Percentiles rank a stretch among this genome's conserved stretches.
phyloP scores from a whole-genome alignment of 371 early-diverging fungal genomes.

The Nematocida sp. region DNA sequence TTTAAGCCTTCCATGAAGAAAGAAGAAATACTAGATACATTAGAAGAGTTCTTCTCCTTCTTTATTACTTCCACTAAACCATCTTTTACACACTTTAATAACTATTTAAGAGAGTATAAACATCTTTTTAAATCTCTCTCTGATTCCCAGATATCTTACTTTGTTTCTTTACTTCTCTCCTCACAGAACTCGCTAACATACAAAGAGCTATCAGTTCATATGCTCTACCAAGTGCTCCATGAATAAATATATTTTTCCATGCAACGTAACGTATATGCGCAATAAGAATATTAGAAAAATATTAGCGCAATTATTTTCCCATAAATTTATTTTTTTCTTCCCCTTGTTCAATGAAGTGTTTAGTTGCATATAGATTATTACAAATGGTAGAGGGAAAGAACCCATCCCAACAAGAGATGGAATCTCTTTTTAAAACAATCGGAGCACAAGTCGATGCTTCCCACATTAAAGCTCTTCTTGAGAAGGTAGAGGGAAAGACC shows the following conservation, averaged over 20 bases:
- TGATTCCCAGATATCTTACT: neutral
- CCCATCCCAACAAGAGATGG: constrained; percentile 19
- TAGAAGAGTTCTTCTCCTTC: constrained; percentile 30
- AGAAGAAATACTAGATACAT: neutral
- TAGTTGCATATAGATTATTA: constrained; percentile 48
- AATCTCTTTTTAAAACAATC: constrained; percentile 6
- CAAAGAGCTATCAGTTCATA: neutral
- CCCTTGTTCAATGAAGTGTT: constrained; percentile 53
- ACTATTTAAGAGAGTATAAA: constrained; percentile 28
- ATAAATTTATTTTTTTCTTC: constrained; percentile 46
- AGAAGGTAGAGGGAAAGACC: constrained; percentile 37
- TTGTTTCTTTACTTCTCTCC: constrained; percentile 8
- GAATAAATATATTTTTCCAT: too few species aligned
- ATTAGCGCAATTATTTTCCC: too few species aligned
- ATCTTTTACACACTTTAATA: constrained; percentile 44
- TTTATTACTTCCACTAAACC: constrained; percentile 2
- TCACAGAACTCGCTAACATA: constrained; percentile 4
- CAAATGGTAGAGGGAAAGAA: neutral
- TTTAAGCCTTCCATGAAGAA: neutral
- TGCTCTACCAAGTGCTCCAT: too few species aligned
- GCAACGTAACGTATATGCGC: too few species aligned
- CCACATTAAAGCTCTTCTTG: constrained; percentile 30
- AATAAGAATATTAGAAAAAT: too few species aligned
- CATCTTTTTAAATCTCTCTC: constrained; percentile 21
- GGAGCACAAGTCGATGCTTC: constrained; percentile 35